Conservation (phyloP, 768 basidiomycete species). For the Crassisporium funariophilum region DNA sequence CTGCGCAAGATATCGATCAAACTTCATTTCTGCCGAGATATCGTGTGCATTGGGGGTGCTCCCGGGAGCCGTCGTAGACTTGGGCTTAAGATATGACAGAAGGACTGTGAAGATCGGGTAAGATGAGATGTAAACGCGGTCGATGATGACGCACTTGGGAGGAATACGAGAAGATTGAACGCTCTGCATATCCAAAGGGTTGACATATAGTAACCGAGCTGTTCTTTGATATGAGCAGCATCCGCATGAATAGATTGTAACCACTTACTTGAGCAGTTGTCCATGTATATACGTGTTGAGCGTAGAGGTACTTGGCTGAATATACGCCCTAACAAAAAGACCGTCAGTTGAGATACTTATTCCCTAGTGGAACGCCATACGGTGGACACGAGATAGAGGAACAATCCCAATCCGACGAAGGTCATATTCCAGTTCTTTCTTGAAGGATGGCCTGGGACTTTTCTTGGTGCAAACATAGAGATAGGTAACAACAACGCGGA, state of each 20-base stretch:
- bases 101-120: slow-evolving; percentile 43
- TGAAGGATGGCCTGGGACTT: slow-evolving; percentile 38
- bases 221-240: slow-evolving; percentile 2
- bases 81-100: slow-evolving; percentile 62
- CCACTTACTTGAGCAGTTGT: slow-evolving; percentile 50
- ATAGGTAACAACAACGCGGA: slow-evolving; percentile 63
- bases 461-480: slow-evolving; percentile 65
- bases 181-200: slow-evolving; percentile 67
- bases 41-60: slow-evolving; percentile 37
- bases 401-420: slow-evolving; percentile 62
- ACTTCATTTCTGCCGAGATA: slow-evolving; percentile 61
- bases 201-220: slow-evolving; percentile 79
- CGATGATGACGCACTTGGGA: slow-evolving; percentile 56
- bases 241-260: not conserved
- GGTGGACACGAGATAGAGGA: slow-evolving; percentile 63
- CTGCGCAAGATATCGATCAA: slow-evolving; percentile 69
- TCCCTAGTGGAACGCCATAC: too few relatives aligned
- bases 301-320: slow-evolving; percentile 78
- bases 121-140: not conserved
- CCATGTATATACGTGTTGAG: slow-evolving; percentile 73
- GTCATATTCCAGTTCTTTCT: slow-evolving; percentile 77
- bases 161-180: slow-evolving; percentile 62
- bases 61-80: slow-evolving; percentile 30
- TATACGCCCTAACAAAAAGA: slow-evolving; percentile 55
- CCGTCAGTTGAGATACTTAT: slow-evolving; percentile 4